A percentile compares a stretch with the other conserved stretches of the same genome.
phyloP scores from a whole-genome alignment of 169 alveolate genomes.

The Cryptosporidium canis region DNA sequence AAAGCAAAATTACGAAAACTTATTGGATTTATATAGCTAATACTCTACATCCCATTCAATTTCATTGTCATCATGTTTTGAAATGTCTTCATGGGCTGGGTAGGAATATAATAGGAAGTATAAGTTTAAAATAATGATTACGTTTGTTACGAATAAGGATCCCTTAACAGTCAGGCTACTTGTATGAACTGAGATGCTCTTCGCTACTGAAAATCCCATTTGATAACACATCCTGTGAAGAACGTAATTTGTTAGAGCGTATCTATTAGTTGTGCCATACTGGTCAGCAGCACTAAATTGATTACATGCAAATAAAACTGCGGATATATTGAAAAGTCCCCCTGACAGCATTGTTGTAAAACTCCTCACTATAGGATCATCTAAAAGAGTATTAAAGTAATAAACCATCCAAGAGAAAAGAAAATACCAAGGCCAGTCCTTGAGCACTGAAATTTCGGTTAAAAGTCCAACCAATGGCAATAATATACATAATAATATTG shows the following conservation, averaged over 20 bases:
- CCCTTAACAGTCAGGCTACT: not conserved
- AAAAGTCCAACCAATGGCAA: constrained; percentile 29
- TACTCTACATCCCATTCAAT: constrained; percentile 53
- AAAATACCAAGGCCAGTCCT: constrained; percentile 22
- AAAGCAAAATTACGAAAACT: not conserved
- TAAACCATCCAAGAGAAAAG: not conserved
- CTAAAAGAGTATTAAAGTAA: constrained; percentile 10
- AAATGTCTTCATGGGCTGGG: not conserved
- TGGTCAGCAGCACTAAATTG: not conserved
- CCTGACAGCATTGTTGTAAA: not conserved
- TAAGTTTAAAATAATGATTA: not conserved
- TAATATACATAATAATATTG: constrained; percentile 24
- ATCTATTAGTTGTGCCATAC: not conserved
- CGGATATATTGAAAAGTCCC: constrained; percentile 34
- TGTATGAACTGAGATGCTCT: not conserved
- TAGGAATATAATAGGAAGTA: not conserved
- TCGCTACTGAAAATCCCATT: not conserved
- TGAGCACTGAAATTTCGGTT: constrained; percentile 16
- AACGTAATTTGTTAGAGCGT: not conserved
- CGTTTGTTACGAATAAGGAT: not conserved
- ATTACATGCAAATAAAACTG: constrained; percentile 6
- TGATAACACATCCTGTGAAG: constrained; percentile 11
- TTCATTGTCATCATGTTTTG: not conserved
- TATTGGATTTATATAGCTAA: not conserved
- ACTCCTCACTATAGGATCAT: not conserved